Evolutionary conservation across 495 filamentous ascomycete species (phyloP), one percentile per base, ranked within the genome.

Genomic region (Aspergillus sclerotiicarbonarius): DNA sequence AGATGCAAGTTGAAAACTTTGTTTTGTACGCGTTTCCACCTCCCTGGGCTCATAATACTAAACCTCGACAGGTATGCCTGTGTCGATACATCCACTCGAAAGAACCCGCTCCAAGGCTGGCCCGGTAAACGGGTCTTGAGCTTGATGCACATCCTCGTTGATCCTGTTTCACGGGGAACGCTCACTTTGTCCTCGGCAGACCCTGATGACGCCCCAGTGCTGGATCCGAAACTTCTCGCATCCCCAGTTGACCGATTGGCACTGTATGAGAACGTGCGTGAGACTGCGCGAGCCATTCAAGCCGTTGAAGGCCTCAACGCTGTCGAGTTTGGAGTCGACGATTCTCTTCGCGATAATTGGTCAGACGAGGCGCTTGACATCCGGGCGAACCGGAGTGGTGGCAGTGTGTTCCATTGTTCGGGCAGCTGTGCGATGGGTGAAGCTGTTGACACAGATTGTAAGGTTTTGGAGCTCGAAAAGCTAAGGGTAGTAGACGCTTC

Each of bases 401-500:
- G 47, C 25, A 50, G 25, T 7, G 47, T 50, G 13, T 32, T 50
- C 13, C 47, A 50, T 16, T n/a, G 21, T 4, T 50, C 47, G 13
- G 62, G 62, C 13, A 64, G 62, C 1, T 45, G 48, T 19, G 58
- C 70, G 0, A 74, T 76, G 72, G 71, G 71, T 3, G 57, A 45
- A 12, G 69, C 75, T 13, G 66, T 75, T 15, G 69, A 75, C 51
- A 56, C 59, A n/a, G n/a, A n/a, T n/a, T n/a, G n/a, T n/a, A n/a
- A n/a, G n/a, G n/a, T n/a, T n/a, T n/a, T n/a, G n/a, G n/a, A n/a
- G n/a, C n/a, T n/a, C 10, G 35, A 67, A 7, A 60, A 63, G 16
- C 49, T 76, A 13, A 54, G 71, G 37, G 64, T 73, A 3, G 57
- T 64, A 1, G 71, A 75, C 53, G n/a, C n/a, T n/a, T 60, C 71